Percentiles rank a stretch among this genome's conserved stretches.
These are phyloP conservation scores for Psilocybe azurescens DNA, from an alignment of 768 basidiomycete genomes.

Conservation along the genomic window DNA sequence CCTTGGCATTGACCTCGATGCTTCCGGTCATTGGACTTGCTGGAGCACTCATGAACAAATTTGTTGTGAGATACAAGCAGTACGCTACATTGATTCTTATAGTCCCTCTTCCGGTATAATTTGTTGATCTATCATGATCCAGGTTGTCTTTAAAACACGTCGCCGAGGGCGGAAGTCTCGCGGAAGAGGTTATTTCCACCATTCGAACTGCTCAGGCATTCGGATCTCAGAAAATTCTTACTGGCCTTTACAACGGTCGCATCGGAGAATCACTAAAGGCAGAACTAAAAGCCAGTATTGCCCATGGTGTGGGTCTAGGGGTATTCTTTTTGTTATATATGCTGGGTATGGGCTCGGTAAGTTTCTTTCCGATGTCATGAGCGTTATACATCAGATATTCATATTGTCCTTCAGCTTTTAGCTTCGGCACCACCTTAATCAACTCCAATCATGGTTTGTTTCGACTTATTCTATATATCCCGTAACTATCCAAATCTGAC, in stretches of 20 bases:
- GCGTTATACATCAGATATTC: background rate
- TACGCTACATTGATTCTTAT: conserved; percentile 38
- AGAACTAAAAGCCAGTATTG: conserved; percentile 63
- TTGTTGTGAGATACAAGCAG: conserved; percentile 68
- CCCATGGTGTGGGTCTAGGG: conserved; percentile 64
- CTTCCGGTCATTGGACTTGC: conserved; percentile 81
- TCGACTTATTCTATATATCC: background rate
- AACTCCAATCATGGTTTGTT: conserved; percentile 56
- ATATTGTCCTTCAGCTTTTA: conserved; percentile 67
- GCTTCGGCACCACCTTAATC: conserved; percentile 88
- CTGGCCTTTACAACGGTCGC: conserved; percentile 65
- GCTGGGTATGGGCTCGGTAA: conserved; percentile 69
- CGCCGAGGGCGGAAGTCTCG: conserved; percentile 80
- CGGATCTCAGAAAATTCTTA: conserved; percentile 72
- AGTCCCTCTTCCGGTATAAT: background rate
- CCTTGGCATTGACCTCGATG: conserved; percentile 81
- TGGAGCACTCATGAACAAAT: conserved; percentile 76
- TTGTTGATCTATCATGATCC: background rate
- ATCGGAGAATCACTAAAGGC: conserved; percentile 56
- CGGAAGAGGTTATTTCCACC: conserved; percentile 92
- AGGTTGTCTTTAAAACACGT: conserved; percentile 75
- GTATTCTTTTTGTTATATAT: conserved; percentile 88
- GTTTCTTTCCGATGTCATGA: conserved; percentile 21
- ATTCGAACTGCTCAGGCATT: conserved; percentile 93
- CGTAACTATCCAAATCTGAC: background rate